A percentile compares a stretch with the other conserved stretches of the same genome.
These are phyloP conservation scores for Trametes cingulata DNA, from an alignment of 768 basidiomycete species.

Conservation along the genomic window DNA sequence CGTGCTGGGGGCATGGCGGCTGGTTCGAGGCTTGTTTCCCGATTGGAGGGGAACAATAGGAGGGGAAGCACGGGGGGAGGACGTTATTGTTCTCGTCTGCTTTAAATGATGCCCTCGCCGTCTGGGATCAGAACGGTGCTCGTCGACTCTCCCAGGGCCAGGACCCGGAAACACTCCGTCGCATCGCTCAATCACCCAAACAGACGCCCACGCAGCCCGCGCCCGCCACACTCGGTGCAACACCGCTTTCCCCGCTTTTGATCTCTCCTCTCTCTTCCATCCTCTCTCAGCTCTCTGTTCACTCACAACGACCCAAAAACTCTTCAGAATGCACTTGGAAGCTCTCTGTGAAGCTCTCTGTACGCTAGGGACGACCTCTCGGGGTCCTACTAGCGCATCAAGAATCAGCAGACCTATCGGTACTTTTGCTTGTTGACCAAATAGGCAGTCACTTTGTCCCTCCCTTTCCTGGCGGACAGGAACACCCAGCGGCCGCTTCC, in stretches of 20 bases:
- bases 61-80: constrained; percentile 15
- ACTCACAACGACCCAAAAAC: not conserved
- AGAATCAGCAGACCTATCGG: constrained; percentile 4
- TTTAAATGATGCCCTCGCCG: constrained; percentile 15
- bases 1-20: constrained; percentile 40
- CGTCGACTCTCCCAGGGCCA: not conserved
- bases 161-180: constrained; percentile 12
- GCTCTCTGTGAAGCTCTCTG: not conserved
- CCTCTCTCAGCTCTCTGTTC: not conserved
- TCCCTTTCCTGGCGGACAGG: constrained; percentile 3
- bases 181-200: not conserved
- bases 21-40: constrained; percentile 18
- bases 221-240: constrained; percentile 29
- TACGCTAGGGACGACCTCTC: not conserved
- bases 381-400: constrained; percentile 9
- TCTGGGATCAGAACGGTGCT: constrained; percentile 16
- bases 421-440: constrained; percentile 16
- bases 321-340: not conserved
- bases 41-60: constrained; percentile 18
- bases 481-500: not conserved
- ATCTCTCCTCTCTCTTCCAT: not conserved
- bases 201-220: constrained; percentile 9
- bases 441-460: constrained; percentile 11
- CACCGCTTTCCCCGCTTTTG: not conserved
- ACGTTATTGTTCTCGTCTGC: constrained; percentile 23